A percentile compares a stretch with the other conserved stretches of the same genome.
Evolutionary conservation across 345 rosid species (phyloP).

Genomic region (Eucalyptus cloeziana): DNA sequence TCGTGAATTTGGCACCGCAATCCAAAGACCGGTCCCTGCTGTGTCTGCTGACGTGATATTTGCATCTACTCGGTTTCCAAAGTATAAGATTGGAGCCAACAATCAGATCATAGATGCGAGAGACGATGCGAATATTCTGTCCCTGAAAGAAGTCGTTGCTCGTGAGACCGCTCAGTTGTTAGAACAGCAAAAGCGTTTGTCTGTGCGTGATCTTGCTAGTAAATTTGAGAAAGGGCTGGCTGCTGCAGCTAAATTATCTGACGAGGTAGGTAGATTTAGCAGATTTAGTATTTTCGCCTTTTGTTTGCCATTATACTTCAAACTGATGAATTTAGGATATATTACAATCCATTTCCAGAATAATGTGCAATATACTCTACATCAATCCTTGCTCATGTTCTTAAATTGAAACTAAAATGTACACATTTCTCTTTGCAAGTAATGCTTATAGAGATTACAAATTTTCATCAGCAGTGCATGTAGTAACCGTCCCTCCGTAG

Average conservation of each 20-base stretch:
- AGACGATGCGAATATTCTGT: conserved; percentile 58
- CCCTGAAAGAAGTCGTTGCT: conserved; percentile 91
- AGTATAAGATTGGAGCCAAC: conserved; percentile 63
- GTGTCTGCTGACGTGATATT: conserved; percentile 82
- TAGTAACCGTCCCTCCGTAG: background rate
- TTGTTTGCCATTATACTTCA: background rate
- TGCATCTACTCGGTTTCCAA: conserved; percentile 78
- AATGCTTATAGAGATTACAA: background rate
- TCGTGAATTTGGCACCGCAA: conserved; percentile 57
- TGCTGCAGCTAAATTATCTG: conserved; percentile 92
- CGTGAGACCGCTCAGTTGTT: conserved; percentile 84
- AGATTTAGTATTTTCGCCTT: background rate
- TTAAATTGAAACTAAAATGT: background rate
- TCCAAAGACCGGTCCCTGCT: conserved; percentile 50
- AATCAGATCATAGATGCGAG: conserved; percentile 64
- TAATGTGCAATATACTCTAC: background rate
- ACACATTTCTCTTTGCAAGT: background rate
- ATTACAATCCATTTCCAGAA: background rate
- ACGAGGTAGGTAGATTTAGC: conserved; percentile 43
- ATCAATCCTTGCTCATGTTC: background rate
- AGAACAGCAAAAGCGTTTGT: conserved; percentile 88
- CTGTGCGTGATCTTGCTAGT: conserved; percentile 91
- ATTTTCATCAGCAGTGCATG: background rate
- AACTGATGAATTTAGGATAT: background rate
- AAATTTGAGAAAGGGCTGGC: conserved; percentile 95